Conservation (phyloP, 192 early-diverging fungal genomes). For the Entrophospora sp. region DNA sequence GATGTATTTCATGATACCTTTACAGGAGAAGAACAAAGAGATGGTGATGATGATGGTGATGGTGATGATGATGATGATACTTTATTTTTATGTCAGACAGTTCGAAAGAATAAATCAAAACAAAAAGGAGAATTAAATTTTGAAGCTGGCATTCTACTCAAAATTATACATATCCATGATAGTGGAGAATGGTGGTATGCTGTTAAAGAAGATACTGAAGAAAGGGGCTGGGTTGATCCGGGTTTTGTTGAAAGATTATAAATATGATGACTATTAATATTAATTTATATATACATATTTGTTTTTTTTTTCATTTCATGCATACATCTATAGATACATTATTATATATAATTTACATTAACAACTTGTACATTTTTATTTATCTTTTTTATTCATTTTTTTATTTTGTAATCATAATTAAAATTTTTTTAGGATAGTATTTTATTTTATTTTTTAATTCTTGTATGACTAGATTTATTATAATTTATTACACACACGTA, state of each 20-base stretch:
- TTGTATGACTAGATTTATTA: no score
- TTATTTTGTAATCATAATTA: no score
- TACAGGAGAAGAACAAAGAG: slow-evolving; percentile 11
- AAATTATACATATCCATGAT: slow-evolving; percentile 13
- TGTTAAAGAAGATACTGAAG: slow-evolving; percentile 8
- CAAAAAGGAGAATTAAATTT: slow-evolving; percentile 26
- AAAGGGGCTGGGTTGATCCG: slow-evolving; percentile 18
- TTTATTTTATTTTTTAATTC: no score
- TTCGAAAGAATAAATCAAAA: slow-evolving; percentile 25
- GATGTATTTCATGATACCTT: slow-evolving; percentile 19
- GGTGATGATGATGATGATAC: slow-evolving; percentile 27
- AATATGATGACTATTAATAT: no score
- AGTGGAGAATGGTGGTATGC: slow-evolving; percentile 16
- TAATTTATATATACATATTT: no score
- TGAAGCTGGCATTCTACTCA: slow-evolving; percentile 13
- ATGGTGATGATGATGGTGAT: slow-evolving; percentile 26
- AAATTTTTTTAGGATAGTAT: no score
- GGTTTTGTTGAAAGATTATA: neutral
- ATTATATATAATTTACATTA: no score
- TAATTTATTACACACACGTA: no score
- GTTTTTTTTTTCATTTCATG: no score
- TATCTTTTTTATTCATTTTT: no score
- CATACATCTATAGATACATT: no score
- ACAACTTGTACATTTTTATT: no score
- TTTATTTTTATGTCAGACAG: slow-evolving; percentile 31